These are phyloP conservation scores for Ustilago nuda DNA, from an alignment of 1,284 basidiomycete genomes.

Conservation along the genomic window DNA sequence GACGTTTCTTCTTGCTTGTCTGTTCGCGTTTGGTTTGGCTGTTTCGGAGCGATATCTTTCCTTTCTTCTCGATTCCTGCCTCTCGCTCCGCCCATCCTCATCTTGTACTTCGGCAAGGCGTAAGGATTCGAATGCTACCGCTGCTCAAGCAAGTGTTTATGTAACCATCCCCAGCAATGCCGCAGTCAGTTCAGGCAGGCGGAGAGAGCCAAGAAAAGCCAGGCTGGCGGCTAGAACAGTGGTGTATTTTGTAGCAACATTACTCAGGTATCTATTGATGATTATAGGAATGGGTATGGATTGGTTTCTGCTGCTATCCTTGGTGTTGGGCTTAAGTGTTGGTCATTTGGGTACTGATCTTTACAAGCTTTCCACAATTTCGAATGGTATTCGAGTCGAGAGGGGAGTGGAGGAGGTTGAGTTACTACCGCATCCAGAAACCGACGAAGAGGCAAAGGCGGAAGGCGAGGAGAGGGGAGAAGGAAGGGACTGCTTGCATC, in stretches of 20 bases:
- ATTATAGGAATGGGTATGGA: constrained; percentile 51
- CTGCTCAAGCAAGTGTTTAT: constrained; percentile 7
- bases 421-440: background rate
- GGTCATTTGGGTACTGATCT: constrained; percentile 23
- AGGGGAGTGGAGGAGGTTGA: background rate
- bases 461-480: background rate
- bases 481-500: background rate
- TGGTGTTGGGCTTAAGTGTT: constrained; percentile 17
- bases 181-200: too few relatives aligned
- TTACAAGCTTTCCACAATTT: background rate
- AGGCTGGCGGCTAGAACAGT: constrained; percentile 4
- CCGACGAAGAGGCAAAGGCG: background rate
- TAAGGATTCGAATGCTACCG: background rate
- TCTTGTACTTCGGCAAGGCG: background rate
- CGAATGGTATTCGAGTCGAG: background rate
- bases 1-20: constrained; percentile 22
- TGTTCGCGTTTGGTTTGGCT: constrained; percentile 15
- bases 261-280: constrained; percentile 41
- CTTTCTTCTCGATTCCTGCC: constrained; percentile 1
- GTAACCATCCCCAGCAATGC: background rate
- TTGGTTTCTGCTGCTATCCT: constrained; percentile 30
- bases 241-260: constrained; percentile 25
- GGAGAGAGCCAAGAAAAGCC: background rate
- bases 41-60: constrained; percentile 22
- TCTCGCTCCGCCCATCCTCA: background rate